Base-by-base conservation (phyloP, 306 rosid species). In the Castanea sativa region DNA sequence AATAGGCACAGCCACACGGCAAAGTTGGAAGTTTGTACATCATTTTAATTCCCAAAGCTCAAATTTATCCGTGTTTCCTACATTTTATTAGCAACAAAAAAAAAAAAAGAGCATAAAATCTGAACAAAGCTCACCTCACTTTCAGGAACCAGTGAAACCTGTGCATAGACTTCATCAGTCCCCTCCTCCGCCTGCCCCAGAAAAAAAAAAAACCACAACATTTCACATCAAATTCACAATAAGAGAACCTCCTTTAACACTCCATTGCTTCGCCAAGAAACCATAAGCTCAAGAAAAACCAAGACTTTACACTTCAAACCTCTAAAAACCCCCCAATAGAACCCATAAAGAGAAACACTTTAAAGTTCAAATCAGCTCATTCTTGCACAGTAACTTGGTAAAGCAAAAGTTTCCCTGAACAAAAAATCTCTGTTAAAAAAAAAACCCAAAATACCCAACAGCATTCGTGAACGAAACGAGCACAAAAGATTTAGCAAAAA, bases 151-250 rank as follows among this genome's bases (percentile, higher is more conserved):
- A 96, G 80, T 43, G 86, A 86, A 56, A 96, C 92, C 88, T 86
- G 99, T 70, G 96, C 97, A 73, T 84, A 93, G 27, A 93, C 99
- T 86, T 96, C 99, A 53, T 96, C 99, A 19, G 88, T 88, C 35
- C 99, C 97, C 83, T 87, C 93, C 89, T 93, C 99, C 13, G 98
- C 99, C 99, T 96, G 92, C 80, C 55, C 76, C 82, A 58, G 65
- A 83, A 80, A 74, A 55, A 69, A 69, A 61, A 58, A 41, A 8
- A 41, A 8, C 45, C 11, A 38, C 45, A 41, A 32, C 61, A 59
- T 79, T 76, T 72, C 71, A 75, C 8, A 38, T 59, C 20, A 76
- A 52, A 29, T 75, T 57, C 73, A 87, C 55, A 71, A 59, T n/a
- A 53, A 78, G 59, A 61, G 16, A 61, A 20, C 67, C n/a, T 53